Evolutionary conservation across 768 basidiomycete species (phyloP).

Genomic region (Serendipita indica): DNA sequence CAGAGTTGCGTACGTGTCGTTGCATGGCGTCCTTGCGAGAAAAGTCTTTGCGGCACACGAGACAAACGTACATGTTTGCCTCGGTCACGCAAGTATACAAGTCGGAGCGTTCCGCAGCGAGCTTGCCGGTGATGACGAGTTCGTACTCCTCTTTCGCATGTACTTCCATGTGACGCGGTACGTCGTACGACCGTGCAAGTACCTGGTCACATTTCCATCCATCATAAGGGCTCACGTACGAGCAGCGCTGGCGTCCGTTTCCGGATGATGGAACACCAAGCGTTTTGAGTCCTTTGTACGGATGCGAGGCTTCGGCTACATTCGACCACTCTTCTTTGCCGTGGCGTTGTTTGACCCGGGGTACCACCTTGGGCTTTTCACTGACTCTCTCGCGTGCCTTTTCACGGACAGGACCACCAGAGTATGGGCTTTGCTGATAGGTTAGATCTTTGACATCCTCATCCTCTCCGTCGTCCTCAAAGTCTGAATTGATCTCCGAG

Average conservation of each 20-base stretch:
- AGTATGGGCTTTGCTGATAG: neutral
- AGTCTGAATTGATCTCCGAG: neutral
- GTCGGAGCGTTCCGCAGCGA: neutral
- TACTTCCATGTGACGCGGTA: constrained; percentile 5
- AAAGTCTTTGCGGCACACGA: constrained; percentile 6
- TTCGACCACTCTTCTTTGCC: neutral
- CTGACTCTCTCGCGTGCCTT: neutral
- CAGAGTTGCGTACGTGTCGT: constrained; percentile 2
- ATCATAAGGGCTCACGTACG: neutral
- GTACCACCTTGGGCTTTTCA: neutral
- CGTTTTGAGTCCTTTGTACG: neutral
- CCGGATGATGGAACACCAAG: neutral
- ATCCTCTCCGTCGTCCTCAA: neutral
- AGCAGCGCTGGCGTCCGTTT: neutral
- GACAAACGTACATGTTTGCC: constrained; percentile 7
- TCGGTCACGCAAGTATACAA: neutral
- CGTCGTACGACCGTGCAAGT: constrained; percentile 5
- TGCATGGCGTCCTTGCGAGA: constrained; percentile 6
- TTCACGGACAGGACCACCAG: neutral
- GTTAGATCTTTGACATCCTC: neutral
- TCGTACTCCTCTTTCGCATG: constrained; percentile 9
- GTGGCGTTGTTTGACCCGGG: neutral
- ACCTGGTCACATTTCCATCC: constrained; percentile 5
- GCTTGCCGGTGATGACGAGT: constrained; percentile 3
- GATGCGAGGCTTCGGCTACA: neutral